These are phyloP conservation scores for Eragrostis nindensis DNA, from an alignment of 176 grass and related monocot species.

Conservation along the genomic window DNA sequence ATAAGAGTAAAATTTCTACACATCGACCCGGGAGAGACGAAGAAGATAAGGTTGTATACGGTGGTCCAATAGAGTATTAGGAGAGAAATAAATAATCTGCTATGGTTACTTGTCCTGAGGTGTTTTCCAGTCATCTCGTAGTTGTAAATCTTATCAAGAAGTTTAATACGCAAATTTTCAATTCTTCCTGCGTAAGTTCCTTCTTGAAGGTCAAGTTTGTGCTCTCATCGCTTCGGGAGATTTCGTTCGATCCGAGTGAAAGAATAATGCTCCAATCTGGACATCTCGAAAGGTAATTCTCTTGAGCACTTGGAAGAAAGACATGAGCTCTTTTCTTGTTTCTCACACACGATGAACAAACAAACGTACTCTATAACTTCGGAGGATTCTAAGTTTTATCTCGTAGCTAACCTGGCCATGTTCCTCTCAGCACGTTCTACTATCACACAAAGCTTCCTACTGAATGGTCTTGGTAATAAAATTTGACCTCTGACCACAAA, in stretches of 20 bases:
- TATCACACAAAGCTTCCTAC: background rate
- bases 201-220: background rate
- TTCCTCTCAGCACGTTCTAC: background rate
- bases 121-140: constrained; percentile 15
- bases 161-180: background rate
- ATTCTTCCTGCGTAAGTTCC: background rate
- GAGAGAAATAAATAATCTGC: background rate
- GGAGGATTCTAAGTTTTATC: background rate
- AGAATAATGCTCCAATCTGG: background rate
- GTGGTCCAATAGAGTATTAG: background rate
- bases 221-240: background rate
- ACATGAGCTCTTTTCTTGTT: background rate
- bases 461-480: background rate
- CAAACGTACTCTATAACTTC: background rate
- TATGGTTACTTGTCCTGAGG: background rate
- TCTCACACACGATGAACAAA: background rate
- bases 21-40: background rate
- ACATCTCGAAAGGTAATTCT: background rate
- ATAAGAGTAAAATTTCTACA: background rate
- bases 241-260: constrained; percentile 1
- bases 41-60: constrained; percentile 38
- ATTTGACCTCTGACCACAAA: background rate
- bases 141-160: constrained; percentile 29
- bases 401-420: background rate
- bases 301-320: background rate